Base-by-base conservation (phyloP, 148 eudicot species). In the Vaccinium macrocarpon region DNA sequence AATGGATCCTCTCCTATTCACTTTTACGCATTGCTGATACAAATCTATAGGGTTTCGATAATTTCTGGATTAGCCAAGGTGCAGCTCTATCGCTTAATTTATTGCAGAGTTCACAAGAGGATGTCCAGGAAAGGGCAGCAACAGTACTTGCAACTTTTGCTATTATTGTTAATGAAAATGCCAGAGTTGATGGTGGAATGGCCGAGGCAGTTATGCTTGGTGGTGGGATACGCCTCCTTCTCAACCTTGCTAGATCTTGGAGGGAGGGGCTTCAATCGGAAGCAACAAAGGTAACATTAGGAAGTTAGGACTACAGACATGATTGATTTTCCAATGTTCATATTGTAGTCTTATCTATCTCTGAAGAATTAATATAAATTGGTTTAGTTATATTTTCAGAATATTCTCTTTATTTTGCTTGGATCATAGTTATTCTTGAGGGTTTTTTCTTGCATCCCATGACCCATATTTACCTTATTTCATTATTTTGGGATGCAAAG, bases 111-210 rank as follows among this genome's bases (percentile, higher is more conserved):
- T 84, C 89, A 25, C 95, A 97, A 82, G 99, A 95, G 88, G 99
- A 97, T 86, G 99, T 95, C 81, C 96, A 93, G 86, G 99, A 97
- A 89, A 92, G 93, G 88, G 96, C 99, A 49, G 97, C 99, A 70
- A 91, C 95, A 0, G 96, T 94, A 19, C 91, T 97, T 61, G 99
- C 97, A 51, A 95, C 93, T 86, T 95, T 97, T 87, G 95, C 95
- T 82, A 96, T 95, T 81, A 91, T 92, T 85, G 96, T 93, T 85
- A 96, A 95, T 84, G 98, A 95, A 86, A 93, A 91, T 84, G 94
- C 99, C 1, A 92, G 94, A 84, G 90, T 95, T 82, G 93, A 97
- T 88, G 86, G 90, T 66, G 90, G 89, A 80, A 89, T 96, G 82
- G 99, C 97, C 18, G 93, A 97, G 87, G 94, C 95, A 38, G 97